A percentile compares a stretch with the other conserved stretches of the same genome.
Evolutionary conservation across 1,139 yeast species (phyloP).

Genomic region (Lodderomyces elongisporus): DNA sequence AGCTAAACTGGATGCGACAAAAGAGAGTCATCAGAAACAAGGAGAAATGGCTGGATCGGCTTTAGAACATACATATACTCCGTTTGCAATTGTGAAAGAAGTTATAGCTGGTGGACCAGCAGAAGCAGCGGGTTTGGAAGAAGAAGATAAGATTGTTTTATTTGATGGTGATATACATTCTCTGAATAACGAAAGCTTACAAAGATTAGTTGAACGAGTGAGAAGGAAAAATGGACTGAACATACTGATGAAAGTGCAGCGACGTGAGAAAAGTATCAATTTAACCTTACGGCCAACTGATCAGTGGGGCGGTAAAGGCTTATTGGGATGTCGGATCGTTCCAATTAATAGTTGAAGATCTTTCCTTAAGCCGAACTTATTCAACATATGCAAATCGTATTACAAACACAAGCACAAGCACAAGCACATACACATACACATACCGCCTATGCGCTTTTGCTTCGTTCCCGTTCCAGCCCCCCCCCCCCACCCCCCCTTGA

Average conservation of each 20-base stretch:
- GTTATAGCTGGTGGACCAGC: slow-evolving; percentile 50
- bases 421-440: too few relatives aligned
- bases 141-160: slow-evolving; percentile 46
- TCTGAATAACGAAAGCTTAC: slow-evolving; percentile 44
- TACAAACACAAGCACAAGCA: too few relatives aligned
- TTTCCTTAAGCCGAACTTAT: too few relatives aligned
- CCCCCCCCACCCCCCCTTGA: too few relatives aligned
- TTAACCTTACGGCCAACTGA: slow-evolving; percentile 47
- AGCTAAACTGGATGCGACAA: neutral
- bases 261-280: slow-evolving; percentile 21
- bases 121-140: slow-evolving; percentile 31
- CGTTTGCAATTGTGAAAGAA: slow-evolving; percentile 56
- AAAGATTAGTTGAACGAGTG: slow-evolving; percentile 32
- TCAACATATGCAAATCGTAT: too few relatives aligned
- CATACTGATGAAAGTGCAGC: slow-evolving; percentile 30
- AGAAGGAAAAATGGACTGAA: slow-evolving; percentile 21
- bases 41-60: neutral
- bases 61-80: slow-evolving; percentile 15
- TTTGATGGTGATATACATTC: slow-evolving; percentile 51
- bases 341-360: slow-evolving; percentile 21
- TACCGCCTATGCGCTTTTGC: too few relatives aligned
- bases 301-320: slow-evolving; percentile 68
- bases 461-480: neutral
- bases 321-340: slow-evolving; percentile 64
- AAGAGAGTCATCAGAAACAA: neutral